phyloP scores from a whole-genome alignment of 768 basidiomycete genomes.

The Boletales sp. region DNA sequence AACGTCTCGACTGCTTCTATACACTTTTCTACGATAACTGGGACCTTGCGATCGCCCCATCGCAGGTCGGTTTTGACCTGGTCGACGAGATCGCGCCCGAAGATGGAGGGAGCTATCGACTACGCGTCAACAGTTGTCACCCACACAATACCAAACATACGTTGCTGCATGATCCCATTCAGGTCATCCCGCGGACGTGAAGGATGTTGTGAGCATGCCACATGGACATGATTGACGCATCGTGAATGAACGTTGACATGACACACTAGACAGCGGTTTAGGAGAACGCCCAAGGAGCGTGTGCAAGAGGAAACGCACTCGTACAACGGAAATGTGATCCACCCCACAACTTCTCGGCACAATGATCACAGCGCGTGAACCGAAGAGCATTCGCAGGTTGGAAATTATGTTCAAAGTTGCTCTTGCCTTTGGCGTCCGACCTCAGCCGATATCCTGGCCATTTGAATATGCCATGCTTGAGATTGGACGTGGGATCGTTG shows the following conservation, averaged over 20 bases:
- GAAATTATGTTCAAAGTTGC: conserved; percentile 72
- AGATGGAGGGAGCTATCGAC: conserved; percentile 76
- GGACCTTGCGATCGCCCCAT: conserved; percentile 62
- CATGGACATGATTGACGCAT: conserved; percentile 67
- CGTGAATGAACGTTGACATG: conserved; percentile 84
- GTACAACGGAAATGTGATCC: conserved; percentile 91
- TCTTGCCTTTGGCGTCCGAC: conserved; percentile 42
- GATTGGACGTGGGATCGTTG: conserved; percentile 45
- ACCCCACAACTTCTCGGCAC: conserved; percentile 98
- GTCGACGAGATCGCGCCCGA: conserved; percentile 83
- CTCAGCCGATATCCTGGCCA: conserved; percentile 62
- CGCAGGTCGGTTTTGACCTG: conserved; percentile 71
- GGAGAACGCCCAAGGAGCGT: not conserved
- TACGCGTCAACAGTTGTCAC: conserved; percentile 16
- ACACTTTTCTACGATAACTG: conserved; percentile 92
- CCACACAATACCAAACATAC: conserved; percentile 6
- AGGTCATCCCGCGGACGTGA: conserved; percentile 30
- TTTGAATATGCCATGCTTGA: conserved; percentile 62
- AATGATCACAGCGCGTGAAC: conserved; percentile 91
- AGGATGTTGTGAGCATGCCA: conserved; percentile 59
- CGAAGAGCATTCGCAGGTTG: conserved; percentile 85
- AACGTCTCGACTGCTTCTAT: conserved; percentile 87
- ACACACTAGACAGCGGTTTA: conserved; percentile 52
- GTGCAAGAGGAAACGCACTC: conserved; percentile 46
- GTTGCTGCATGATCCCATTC: conserved; percentile 22